These are phyloP conservation scores for Lasiodiplodia sp. DNA, from an alignment of 2,329 filamentous ascomycete species.

Conservation along the genomic window DNA sequence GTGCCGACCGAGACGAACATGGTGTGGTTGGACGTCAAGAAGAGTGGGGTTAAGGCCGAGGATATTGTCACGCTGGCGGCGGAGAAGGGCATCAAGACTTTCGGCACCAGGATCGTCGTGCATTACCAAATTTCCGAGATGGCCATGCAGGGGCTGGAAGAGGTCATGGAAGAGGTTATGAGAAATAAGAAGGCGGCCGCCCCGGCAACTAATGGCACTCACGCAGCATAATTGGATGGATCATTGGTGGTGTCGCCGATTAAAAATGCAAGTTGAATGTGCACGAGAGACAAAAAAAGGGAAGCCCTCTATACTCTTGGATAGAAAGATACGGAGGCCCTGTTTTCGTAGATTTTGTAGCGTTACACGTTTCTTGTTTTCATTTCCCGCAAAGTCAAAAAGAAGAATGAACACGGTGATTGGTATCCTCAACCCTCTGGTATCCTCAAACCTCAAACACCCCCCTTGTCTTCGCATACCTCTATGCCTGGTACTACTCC, in stretches of 20 bases:
- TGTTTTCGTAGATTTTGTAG: background rate
- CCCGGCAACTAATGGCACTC: background rate
- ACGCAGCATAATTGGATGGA: background rate
- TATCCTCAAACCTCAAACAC: background rate
- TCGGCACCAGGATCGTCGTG: slow-evolving; percentile 68
- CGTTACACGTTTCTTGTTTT: background rate
- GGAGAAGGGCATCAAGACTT: slow-evolving; percentile 64
- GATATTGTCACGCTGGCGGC: slow-evolving; percentile 63
- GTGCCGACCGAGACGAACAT: slow-evolving; percentile 88
- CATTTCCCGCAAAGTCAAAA: background rate
- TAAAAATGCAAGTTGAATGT: background rate
- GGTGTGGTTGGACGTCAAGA: slow-evolving; percentile 80
- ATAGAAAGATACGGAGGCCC: background rate
- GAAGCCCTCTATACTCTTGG: background rate
- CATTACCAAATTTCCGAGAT: slow-evolving; percentile 77
- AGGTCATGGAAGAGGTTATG: slow-evolving; percentile 26
- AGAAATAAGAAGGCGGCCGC: background rate
- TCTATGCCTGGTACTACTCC: background rate
- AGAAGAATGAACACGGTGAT: background rate
- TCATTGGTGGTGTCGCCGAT: background rate
- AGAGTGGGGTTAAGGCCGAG: slow-evolving; percentile 61
- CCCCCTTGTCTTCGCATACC: no score
- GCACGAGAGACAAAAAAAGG: background rate
- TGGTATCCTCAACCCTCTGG: no score
- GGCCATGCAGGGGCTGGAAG: slow-evolving; percentile 55